Conservation (phyloP, 805 yeast species). For the Lachancea kluyveri region DNA sequence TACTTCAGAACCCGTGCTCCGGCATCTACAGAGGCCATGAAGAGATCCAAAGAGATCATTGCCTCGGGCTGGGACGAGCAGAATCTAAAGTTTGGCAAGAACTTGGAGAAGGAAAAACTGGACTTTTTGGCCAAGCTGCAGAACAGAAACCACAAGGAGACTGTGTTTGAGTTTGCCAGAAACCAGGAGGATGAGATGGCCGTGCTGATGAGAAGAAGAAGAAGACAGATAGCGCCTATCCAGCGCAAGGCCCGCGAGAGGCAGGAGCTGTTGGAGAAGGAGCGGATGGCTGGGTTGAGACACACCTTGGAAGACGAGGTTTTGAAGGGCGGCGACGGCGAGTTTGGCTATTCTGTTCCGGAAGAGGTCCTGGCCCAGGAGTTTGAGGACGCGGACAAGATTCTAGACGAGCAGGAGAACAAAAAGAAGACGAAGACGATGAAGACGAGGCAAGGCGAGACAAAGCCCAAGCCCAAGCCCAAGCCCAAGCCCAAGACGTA, state of each 20-base stretch:
- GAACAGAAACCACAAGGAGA: constrained; percentile 70
- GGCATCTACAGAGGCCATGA: constrained; percentile 82
- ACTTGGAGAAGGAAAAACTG: constrained; percentile 66
- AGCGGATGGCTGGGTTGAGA: constrained; percentile 66
- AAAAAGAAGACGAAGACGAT: too few relatives aligned
- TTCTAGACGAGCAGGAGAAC: constrained; percentile 24
- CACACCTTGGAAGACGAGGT: constrained; percentile 73
- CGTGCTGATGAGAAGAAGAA: constrained; percentile 77
- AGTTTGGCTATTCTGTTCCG: constrained; percentile 42
- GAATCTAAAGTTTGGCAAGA: constrained; percentile 71
- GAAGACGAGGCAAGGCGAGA: too few relatives aligned
- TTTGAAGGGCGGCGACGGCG: constrained; percentile 44
- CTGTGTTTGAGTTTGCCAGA: constrained; percentile 86
- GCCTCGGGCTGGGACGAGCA: constrained; percentile 84
- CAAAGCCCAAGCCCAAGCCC: constrained; percentile 8
- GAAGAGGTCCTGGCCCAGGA: constrained; percentile 34
- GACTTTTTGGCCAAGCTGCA: constrained; percentile 64
- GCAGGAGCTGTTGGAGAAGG: constrained; percentile 60
- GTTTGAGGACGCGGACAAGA: constrained; percentile 37
- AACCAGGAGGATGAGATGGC: constrained; percentile 62
- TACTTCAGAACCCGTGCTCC: constrained; percentile 80
- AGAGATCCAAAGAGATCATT: constrained; percentile 73
- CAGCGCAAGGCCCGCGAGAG: constrained; percentile 73
- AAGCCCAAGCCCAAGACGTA: constrained; percentile 42
- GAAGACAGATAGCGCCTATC: constrained; percentile 83